Evolutionary conservation across 441 rosid genomes (phyloP).

Genomic region (Biscutella laevigata): DNA sequence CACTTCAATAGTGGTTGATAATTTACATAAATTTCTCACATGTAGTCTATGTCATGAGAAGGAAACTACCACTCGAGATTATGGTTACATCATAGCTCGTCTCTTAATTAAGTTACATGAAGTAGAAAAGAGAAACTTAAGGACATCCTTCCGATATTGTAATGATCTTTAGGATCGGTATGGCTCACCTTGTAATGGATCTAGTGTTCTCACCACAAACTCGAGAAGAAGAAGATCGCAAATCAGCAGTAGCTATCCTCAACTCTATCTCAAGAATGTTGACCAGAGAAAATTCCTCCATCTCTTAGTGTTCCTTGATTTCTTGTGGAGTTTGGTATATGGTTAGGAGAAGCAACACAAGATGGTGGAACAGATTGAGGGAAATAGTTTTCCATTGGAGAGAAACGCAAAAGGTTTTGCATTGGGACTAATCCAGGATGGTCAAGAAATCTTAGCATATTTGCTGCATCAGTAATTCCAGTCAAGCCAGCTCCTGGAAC

Average conservation of each 20-base stretch:
- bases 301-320: background rate
- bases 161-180: slow-evolving; percentile 9
- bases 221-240: background rate
- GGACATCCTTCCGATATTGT: background rate
- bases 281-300: slow-evolving; percentile 7
- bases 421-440: slow-evolving; percentile 27
- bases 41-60: background rate
- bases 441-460: slow-evolving; percentile 22
- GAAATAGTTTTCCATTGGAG: slow-evolving; percentile 15
- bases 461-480: background rate
- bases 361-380: slow-evolving; percentile 10
- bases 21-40: background rate
- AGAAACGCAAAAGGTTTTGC: slow-evolving; percentile 20
- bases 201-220: background rate
- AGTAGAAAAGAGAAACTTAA: slow-evolving; percentile 1
- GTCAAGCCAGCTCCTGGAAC: slow-evolving; percentile 13
- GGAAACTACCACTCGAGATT: slow-evolving; percentile 6
- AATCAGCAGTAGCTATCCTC: slow-evolving; percentile 1
- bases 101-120: slow-evolving; percentile 14
- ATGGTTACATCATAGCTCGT: background rate
- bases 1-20: background rate
- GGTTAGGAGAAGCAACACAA: slow-evolving; percentile 10
- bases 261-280: background rate
- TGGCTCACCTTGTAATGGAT: background rate
- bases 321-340: slow-evolving; percentile 9